These are phyloP conservation scores for Dorcoceras hygrometricum DNA, from an alignment of 257 asterid species.

Conservation along the genomic window DNA sequence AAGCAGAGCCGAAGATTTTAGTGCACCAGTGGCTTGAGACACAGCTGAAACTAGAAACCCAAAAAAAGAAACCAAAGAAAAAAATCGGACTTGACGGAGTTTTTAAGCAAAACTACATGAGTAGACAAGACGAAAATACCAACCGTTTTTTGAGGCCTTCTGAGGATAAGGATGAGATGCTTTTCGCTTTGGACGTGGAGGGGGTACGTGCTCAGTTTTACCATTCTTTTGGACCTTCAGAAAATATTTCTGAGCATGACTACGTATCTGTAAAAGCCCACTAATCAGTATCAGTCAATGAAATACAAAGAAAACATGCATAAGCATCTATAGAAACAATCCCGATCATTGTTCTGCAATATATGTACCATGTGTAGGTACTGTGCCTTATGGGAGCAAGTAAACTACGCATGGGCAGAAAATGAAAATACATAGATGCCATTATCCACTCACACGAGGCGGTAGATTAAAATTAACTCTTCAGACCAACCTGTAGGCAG, in stretches of 20 bases:
- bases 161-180: slow-evolving; percentile 95
- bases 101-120: neutral
- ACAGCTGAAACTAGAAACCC: slow-evolving; percentile 29
- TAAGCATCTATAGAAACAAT: neutral
- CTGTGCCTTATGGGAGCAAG: neutral
- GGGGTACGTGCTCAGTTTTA: slow-evolving; percentile 79
- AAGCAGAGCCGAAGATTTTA: slow-evolving; percentile 42
- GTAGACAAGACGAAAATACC: slow-evolving; percentile 11
- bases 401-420: neutral
- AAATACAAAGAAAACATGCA: neutral
- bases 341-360: neutral
- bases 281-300: too few species aligned
- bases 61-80: slow-evolving; percentile 17
- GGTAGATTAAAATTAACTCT: neutral
- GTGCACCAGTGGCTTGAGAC: slow-evolving; percentile 40
- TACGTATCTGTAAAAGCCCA: slow-evolving; percentile 68
- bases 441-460: neutral
- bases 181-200: slow-evolving; percentile 97
- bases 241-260: slow-evolving; percentile 95
- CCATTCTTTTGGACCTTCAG: slow-evolving; percentile 88
- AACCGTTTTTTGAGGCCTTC: slow-evolving; percentile 70
- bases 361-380: neutral
- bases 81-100: neutral
- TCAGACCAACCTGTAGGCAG: neutral
- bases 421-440: neutral